These are phyloP conservation scores for Psilocybe tampanensis DNA, from an alignment of 768 basidiomycete genomes.

Conservation along the genomic window DNA sequence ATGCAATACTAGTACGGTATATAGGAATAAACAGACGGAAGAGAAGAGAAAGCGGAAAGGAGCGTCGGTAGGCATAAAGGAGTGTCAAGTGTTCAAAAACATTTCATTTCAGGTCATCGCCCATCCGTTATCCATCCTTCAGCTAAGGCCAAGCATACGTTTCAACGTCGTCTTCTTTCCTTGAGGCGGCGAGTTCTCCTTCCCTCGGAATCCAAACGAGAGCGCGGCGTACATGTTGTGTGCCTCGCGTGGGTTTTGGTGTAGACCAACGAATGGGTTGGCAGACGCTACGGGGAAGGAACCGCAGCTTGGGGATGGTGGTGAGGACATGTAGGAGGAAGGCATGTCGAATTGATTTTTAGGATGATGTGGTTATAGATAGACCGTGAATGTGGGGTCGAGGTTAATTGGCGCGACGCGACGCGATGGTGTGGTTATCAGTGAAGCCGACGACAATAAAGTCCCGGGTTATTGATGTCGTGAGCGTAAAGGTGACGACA, in stretches of 20 bases:
- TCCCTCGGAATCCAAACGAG: slow-evolving; percentile 18
- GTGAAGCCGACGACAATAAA: slow-evolving; percentile 9
- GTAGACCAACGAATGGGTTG: slow-evolving; percentile 56
- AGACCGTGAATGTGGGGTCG: not conserved
- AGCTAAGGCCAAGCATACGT: slow-evolving; percentile 22
- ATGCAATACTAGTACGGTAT: slow-evolving; percentile 10
- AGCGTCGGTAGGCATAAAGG: slow-evolving; percentile 7
- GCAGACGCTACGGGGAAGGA: slow-evolving; percentile 64
- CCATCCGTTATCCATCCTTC: not conserved
- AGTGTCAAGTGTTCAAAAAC: not conserved
- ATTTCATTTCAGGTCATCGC: not conserved
- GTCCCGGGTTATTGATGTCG: slow-evolving; percentile 4
- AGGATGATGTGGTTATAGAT: not conserved
- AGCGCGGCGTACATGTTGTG: slow-evolving; percentile 63
- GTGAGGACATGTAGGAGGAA: slow-evolving; percentile 50
- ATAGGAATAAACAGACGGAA: slow-evolving; percentile 4
- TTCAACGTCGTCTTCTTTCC: slow-evolving; percentile 23
- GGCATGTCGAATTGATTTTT: not conserved
- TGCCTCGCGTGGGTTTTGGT: slow-evolving; percentile 62
- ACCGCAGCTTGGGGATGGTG: slow-evolving; percentile 58
- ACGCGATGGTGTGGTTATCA: slow-evolving; percentile 8
- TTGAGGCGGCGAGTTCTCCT: slow-evolving; percentile 14
- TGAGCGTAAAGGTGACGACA: slow-evolving; percentile 1
- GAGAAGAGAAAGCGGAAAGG: slow-evolving; percentile 9
- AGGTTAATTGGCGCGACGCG: slow-evolving; percentile 10